Evolutionary conservation across 2,329 filamentous ascomycete genomes (phyloP), one percentile per base, ranked within the genome.

Genomic region (Sphaceloma murrayae): DNA sequence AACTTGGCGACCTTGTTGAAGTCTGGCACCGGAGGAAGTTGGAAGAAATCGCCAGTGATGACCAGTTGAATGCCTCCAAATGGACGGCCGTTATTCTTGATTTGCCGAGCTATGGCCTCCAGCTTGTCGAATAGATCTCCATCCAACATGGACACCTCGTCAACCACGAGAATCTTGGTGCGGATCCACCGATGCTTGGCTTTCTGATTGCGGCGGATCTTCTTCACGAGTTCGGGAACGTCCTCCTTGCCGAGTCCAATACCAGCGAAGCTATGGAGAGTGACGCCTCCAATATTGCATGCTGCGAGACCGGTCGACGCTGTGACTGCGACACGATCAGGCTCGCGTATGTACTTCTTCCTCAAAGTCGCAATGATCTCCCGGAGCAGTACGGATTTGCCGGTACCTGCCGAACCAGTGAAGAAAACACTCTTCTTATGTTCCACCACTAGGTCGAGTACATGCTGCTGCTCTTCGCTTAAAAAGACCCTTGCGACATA

Each of bases 111-210:
- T 52, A 98, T 83, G 49, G 83, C 77, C 49, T 93, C 87, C 13
- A 98, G 73, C 62, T 98, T 98, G 67, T 98, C 91, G 53, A 96
- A 98, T 0, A 98, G 71, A 24, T 95, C 88, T 1, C 86, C 91
- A 55, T 98, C 91, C 3, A 98, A 88, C 93, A 98, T 98, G 9
- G 91, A 96, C 3, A 98, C 80, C 60, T 98, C 91, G 62, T 98
- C 91, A 54, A 98, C 77, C 53, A 98, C 74, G 17, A 98, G 73
- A 9, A 86, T 78, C 57, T 88, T 94, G 0, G 87, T 94, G 46
- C 79, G 77, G 52, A 93, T 66, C 93, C 93, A 98, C 30, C 89
- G 77, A 51, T 78, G 82, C 59, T 84, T 89, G 16, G 87, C 86
- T 60, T 95, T 96, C 13, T 75, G 72, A 53, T 96, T 95, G 47